Conservation (phyloP, 495 filamentous ascomycete genomes). For the Oidiodendron maius region DNA sequence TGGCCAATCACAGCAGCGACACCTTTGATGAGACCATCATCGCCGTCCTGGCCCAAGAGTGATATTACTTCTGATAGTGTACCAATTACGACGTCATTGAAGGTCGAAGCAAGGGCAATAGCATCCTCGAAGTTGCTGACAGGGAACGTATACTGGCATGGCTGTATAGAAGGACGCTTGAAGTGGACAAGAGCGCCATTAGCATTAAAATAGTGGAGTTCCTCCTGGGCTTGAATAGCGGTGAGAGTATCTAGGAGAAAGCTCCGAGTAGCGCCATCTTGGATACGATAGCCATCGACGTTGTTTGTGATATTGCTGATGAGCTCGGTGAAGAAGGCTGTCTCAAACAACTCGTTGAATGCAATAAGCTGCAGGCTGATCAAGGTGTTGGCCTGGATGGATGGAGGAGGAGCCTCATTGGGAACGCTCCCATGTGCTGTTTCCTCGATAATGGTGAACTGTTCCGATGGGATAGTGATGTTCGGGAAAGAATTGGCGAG, state of each 20-base stretch:
- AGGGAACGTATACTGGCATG: conserved; percentile 59
- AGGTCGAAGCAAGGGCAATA: conserved; percentile 53
- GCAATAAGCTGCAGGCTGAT: conserved; percentile 55
- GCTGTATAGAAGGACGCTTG: conserved; percentile 38
- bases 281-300: conserved; percentile 42
- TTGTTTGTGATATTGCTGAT: conserved; percentile 56
- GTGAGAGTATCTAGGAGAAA: conserved; percentile 5
- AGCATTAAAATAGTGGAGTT: conserved; percentile 58
- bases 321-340: conserved; percentile 59
- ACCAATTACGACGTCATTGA: conserved; percentile 59
- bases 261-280: conserved; percentile 7
- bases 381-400: conserved; percentile 39
- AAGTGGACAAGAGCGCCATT: conserved; percentile 46
- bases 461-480: conserved; percentile 38
- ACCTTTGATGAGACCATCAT: conserved; percentile 42
- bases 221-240: conserved; percentile 47
- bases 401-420: conserved; percentile 45
- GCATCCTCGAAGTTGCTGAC: conserved; percentile 48
- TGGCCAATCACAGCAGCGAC: conserved; percentile 52
- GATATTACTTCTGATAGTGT: conserved; percentile 55
- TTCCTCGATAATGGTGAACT: conserved; percentile 35
- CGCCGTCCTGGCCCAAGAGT: conserved; percentile 46
- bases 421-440: conserved; percentile 54
- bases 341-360: conserved; percentile 62
- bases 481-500: conserved; percentile 52